phyloP scores from a whole-genome alignment of 2,329 filamentous ascomycete genomes.

The Apiospora phragmitis region DNA sequence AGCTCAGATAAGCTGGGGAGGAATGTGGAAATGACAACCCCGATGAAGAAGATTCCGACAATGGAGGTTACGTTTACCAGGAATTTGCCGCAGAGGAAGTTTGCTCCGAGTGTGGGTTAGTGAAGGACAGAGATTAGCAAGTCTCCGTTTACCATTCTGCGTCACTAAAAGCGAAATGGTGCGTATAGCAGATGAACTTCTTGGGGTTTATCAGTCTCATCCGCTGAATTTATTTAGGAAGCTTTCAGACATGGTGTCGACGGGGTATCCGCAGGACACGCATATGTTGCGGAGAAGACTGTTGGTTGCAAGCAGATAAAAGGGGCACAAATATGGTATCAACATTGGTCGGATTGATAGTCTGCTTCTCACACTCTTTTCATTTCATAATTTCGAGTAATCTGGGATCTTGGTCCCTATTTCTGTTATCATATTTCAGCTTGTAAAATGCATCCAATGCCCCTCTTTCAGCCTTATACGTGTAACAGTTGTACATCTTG shows the following conservation, averaged over 20 bases:
- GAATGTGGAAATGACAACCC: neutral
- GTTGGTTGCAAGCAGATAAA: neutral
- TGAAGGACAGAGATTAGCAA: neutral
- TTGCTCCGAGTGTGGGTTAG: neutral
- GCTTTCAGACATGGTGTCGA: neutral
- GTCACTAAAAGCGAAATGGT: too few relatives aligned
- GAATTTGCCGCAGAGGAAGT: fast-evolving
- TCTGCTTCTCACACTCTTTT: neutral
- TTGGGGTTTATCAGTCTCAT: neutral
- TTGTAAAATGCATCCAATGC: neutral
- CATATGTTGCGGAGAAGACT: neutral
- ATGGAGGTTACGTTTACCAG: neutral
- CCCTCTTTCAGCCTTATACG: neutral
- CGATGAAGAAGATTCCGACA: neutral
- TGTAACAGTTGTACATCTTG: neutral
- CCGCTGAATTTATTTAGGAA: neutral
- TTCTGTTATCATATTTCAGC: neutral
- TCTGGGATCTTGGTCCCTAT: too few relatives aligned
- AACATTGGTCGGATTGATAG: neutral
- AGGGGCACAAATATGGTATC: neutral
- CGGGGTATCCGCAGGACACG: neutral
- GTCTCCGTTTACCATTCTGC: neutral
- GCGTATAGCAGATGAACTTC: too few relatives aligned
- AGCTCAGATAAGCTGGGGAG: fast-evolving
- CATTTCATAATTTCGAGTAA: neutral